Percentiles rank a stretch among this genome's conserved stretches.
Evolutionary conservation across 805 yeast genomes (phyloP).

Genomic region (Metschnikowia gruessii): DNA sequence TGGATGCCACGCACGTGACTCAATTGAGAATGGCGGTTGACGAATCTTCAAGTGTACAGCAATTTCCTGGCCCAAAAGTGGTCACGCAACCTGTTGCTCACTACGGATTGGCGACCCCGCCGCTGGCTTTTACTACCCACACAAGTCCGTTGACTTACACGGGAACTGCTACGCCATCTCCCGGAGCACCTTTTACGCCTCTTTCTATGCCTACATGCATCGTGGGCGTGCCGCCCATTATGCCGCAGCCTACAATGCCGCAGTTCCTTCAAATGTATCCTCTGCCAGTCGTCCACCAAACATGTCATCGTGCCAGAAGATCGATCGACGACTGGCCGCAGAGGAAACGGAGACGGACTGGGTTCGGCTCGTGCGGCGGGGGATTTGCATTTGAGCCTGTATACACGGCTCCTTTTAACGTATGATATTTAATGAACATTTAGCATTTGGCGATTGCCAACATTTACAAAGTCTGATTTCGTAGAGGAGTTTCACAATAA

Average conservation of each 20-base stretch:
- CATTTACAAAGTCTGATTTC: not conserved
- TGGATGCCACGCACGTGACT: constrained; percentile 4
- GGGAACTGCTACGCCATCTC: constrained; percentile 8
- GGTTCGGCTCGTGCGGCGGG: constrained; percentile 4
- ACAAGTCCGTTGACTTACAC: constrained; percentile 12
- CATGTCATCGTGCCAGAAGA: constrained; percentile 4
- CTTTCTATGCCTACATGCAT: constrained; percentile 5
- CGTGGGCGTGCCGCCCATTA: not conserved
- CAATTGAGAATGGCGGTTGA: constrained; percentile 9
- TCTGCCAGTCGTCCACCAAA: constrained; percentile 7
- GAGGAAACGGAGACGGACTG: constrained; percentile 2
- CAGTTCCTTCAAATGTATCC: constrained; percentile 10
- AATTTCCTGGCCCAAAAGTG: not conserved
- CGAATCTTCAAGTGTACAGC: not conserved
- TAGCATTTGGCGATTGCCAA: constrained; percentile 11
- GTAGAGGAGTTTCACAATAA: no score
- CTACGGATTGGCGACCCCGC: constrained; percentile 14
- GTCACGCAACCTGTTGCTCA: not conserved
- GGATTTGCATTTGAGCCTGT: constrained; percentile 11
- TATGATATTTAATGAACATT: constrained; percentile 11
- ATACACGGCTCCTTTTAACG: constrained; percentile 3
- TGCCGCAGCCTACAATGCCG: constrained; percentile 3
- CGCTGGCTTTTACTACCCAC: constrained; percentile 10
- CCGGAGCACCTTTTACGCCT: constrained; percentile 14
- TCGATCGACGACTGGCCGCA: not conserved